A percentile compares a stretch with the other conserved stretches of the same genome.
Evolutionary conservation across 495 filamentous ascomycete genomes (phyloP).

Genomic region (Daldinia caldariorum): DNA sequence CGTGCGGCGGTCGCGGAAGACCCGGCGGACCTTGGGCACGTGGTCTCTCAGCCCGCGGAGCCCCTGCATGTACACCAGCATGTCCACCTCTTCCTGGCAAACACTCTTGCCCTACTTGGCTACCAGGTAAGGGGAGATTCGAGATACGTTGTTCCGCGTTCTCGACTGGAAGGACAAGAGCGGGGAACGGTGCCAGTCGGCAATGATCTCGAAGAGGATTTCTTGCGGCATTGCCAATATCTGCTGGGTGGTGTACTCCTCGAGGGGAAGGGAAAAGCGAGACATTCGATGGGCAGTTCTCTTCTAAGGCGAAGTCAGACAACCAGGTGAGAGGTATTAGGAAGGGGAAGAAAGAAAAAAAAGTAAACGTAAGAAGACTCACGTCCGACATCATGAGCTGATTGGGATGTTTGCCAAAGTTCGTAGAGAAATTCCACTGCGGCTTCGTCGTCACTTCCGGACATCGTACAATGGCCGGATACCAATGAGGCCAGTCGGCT

Average conservation of each 20-base stretch:
- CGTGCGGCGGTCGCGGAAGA: conserved; percentile 16
- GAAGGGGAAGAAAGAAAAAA: not conserved
- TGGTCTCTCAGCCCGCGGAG: not conserved
- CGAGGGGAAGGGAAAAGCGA: conserved; percentile 23
- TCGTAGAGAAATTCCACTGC: not conserved
- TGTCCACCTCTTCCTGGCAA: conserved; percentile 15
- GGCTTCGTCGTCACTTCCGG: conserved; percentile 4
- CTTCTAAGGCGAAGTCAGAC: conserved; percentile 9
- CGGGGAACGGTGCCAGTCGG: conserved; percentile 22
- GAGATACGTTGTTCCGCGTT: conserved; percentile 13
- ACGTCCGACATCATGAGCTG: conserved; percentile 20
- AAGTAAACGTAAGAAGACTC: not conserved
- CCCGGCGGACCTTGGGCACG: conserved; percentile 11
- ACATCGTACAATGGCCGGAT: not conserved
- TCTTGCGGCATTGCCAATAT: conserved; percentile 1
- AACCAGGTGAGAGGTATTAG: not conserved
- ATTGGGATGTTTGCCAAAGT: not conserved
- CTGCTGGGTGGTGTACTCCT: not conserved
- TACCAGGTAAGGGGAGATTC: conserved; percentile 21
- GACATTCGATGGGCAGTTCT: conserved; percentile 7
- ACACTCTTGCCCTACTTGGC: conserved; percentile 23
- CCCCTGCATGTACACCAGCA: conserved; percentile 11
- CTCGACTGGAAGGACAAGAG: conserved; percentile 14
- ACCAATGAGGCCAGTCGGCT: not conserved
- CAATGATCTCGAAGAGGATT: conserved; percentile 7